phyloP scores from a whole-genome alignment of 2,329 filamentous ascomycete species.

The Penicillium sumatraense region DNA sequence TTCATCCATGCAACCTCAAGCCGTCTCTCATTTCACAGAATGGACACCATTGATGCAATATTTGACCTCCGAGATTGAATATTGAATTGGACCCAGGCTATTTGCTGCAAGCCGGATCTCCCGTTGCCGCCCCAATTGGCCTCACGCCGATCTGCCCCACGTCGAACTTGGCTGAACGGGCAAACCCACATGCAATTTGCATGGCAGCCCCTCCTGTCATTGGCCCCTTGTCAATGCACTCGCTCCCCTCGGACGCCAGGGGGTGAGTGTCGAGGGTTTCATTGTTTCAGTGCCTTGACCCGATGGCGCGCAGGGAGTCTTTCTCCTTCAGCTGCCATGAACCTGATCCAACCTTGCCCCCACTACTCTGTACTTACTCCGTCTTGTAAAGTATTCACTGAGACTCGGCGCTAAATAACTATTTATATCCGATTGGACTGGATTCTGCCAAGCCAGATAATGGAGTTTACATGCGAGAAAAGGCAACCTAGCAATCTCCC shows the following conservation, averaged over 20 bases:
- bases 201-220: constrained; percentile 17
- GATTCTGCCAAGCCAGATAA: constrained; percentile 14
- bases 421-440: constrained; percentile 29
- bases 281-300: constrained; percentile 4
- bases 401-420: constrained; percentile 25
- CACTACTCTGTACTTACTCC: neutral
- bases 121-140: constrained; percentile 24
- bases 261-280: constrained; percentile 8
- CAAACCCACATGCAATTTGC: constrained; percentile 20
- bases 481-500: constrained; percentile 17
- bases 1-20: neutral
- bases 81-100: constrained; percentile 3
- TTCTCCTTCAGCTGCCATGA: constrained; percentile 17
- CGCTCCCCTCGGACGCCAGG: constrained; percentile 21
- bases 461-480: constrained; percentile 3
- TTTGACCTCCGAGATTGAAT: constrained; percentile 5
- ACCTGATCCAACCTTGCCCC: neutral
- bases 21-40: neutral
- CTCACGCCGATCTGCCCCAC: constrained; percentile 24
- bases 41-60: constrained; percentile 7
- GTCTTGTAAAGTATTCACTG: constrained; percentile 5
- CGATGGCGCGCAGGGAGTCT: constrained; percentile 7
- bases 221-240: constrained; percentile 15
- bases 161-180: constrained; percentile 10
- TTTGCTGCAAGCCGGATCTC: constrained; percentile 20